Base-by-base conservation (phyloP, 805 yeast genomes). In the Yarrowia divulgata region DNA sequence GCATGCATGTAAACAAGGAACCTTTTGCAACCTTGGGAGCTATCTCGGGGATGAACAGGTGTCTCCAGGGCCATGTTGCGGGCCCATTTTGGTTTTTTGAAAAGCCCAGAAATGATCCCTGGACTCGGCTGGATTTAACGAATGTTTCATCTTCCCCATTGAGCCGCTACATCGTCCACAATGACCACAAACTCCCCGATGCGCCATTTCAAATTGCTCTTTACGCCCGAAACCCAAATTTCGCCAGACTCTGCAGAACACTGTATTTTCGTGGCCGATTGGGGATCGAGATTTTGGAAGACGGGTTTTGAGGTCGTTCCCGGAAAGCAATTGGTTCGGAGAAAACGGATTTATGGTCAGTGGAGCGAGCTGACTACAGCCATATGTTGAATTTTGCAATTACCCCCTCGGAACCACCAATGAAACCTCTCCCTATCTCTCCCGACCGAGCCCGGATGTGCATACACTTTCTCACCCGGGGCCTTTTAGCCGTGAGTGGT, bases 201-300 rank as follows among this genome's bases (percentile, higher is more conserved):
- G 63, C 63, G 63, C 48, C 48, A 57, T 57, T 57, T 57, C 63
- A 57, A 57, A 57, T 57, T 57, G 63, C 63, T 57, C 63, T 57
- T 57, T 57, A 57, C 63, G 63, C 63, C 60, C 63, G 63, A 57
- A 57, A 57, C 63, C 63, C 37, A 29, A 40, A 16, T 40, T 57
- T 40, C 32, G 8, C 58, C 63, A 40, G 32, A 23, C 18, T 57
- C 62, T 55, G 62, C 62, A 40, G 46, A 2, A n/a, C 19, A 13
- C 16, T 14, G 37, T 16, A 40, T 57, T 57, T 57, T 57, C 63
- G 63, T 57, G 63, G 63, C 46, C 46, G 13, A 9, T 14, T 10
- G 42, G 18, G 43, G 63, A 18, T 52, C 43, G 57, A 13, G 43
- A 18, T 50, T 34, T 13, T 18, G n/a, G 40, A 8, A 12, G 29